These are phyloP conservation scores for Mycena latifolia DNA, from an alignment of 768 basidiomycete species.

Conservation along the genomic window DNA sequence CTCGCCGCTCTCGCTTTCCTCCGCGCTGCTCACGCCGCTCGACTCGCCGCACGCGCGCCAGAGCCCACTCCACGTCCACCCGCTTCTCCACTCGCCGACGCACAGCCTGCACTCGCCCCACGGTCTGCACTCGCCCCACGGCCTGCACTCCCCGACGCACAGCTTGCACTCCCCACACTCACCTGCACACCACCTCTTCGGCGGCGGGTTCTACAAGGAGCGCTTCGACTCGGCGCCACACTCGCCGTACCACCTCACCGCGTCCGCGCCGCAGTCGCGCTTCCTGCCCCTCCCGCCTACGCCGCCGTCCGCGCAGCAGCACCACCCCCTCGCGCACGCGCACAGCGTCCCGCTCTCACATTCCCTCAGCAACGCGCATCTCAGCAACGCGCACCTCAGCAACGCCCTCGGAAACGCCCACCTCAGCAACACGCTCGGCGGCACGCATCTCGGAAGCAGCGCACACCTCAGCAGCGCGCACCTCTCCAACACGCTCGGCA, in stretches of 20 bases:
- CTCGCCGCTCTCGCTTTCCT: slow-evolving; percentile 62
- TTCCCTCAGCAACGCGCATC: not conserved
- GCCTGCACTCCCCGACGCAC: not conserved
- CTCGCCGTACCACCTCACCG: no score
- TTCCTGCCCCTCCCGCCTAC: slow-evolving; percentile 30
- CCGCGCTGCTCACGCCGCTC: slow-evolving; percentile 62
- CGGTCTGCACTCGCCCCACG: no score
- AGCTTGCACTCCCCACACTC: slow-evolving; percentile 6
- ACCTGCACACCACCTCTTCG: not conserved
- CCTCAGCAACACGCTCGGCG: not conserved
- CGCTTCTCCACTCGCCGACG: slow-evolving; percentile 9
- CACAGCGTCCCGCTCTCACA: not conserved
- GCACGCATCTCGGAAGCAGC: not conserved
- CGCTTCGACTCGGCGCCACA: not conserved
- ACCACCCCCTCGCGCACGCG: not conserved
- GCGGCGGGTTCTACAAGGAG: slow-evolving; percentile 14
- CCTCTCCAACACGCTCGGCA: not conserved
- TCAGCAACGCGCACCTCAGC: not conserved
- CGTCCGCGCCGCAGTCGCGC: slow-evolving; percentile 2
- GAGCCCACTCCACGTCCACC: slow-evolving; percentile 41
- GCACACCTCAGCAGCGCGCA: not conserved
- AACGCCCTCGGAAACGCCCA: no score
- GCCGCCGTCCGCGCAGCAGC: slow-evolving; percentile 8
- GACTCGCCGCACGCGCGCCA: slow-evolving; percentile 60
- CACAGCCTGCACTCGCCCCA: slow-evolving; percentile 17